phyloP scores from a whole-genome alignment of 176 grass and related monocot species.

The Luzula sylvatica region DNA sequence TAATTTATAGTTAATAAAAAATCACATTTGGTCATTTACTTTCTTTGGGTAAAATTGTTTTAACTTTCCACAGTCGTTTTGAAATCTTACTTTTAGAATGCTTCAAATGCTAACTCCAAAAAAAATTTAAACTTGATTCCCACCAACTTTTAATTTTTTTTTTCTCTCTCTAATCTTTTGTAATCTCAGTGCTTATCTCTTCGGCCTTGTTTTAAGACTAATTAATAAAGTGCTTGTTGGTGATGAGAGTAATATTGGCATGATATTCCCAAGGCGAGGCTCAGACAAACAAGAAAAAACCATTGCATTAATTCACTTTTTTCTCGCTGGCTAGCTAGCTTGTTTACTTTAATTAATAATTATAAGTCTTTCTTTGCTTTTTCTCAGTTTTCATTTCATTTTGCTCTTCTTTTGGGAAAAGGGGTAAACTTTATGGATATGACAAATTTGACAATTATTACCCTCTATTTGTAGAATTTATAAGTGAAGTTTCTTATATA shows the following conservation, averaged over 20 bases:
- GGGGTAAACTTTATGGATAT: slow-evolving; percentile 20
- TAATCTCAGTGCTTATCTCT: slow-evolving; percentile 40
- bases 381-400: slow-evolving; percentile 31
- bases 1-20: too few relatives aligned
- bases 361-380: slow-evolving; percentile 4
- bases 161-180: slow-evolving; percentile 30
- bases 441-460: background rate
- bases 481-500: too few relatives aligned
- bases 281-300: slow-evolving; percentile 10
- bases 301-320: slow-evolving; percentile 14
- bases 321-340: slow-evolving; percentile 12
- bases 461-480: too few relatives aligned
- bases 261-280: slow-evolving; percentile 15
- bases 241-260: slow-evolving; percentile 19
- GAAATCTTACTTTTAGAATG: background rate
- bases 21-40: too few relatives aligned
- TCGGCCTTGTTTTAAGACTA: slow-evolving; percentile 52
- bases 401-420: slow-evolving; percentile 41
- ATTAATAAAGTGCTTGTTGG: slow-evolving; percentile 32
- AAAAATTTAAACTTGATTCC: slow-evolving; percentile 40
- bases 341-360: background rate
- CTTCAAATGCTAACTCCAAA: slow-evolving; percentile 78
- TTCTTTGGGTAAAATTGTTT: too few relatives aligned
- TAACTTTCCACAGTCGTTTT: too few relatives aligned
- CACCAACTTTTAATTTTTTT: slow-evolving; percentile 30